Conservation (phyloP, 306 rosid genomes). For the Medicago lupulina region DNA sequence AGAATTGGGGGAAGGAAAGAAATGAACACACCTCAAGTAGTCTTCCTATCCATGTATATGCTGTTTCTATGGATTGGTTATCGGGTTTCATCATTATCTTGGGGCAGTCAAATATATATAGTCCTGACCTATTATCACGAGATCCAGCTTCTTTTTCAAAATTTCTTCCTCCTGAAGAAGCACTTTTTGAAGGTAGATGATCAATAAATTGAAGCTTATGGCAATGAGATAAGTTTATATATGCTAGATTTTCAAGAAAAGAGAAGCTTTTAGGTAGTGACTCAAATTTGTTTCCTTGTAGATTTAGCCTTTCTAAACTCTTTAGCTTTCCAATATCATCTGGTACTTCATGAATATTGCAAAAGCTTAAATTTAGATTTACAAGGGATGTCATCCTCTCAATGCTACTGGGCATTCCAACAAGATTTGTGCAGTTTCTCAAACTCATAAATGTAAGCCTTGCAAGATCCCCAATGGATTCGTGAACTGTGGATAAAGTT, state of each 20-base stretch:
- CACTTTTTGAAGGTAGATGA: background rate
- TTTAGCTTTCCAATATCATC: background rate
- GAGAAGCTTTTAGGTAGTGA: background rate
- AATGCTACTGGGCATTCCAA: background rate
- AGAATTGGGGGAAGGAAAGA: background rate
- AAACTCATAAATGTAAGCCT: slow-evolving; percentile 14
- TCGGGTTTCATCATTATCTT: background rate
- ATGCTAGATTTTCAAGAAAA: background rate
- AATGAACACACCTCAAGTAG: background rate
- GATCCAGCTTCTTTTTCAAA: background rate
- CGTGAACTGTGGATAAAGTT: slow-evolving; percentile 4
- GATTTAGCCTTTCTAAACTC: background rate
- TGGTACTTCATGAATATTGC: background rate
- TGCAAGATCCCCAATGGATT: background rate
- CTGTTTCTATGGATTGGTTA: no score
- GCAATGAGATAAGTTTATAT: slow-evolving; percentile 23
- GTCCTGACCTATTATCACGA: slow-evolving; percentile 15
- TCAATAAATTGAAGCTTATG: background rate
- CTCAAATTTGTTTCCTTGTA: background rate
- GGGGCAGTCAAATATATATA: slow-evolving; percentile 11
- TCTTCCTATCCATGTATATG: background rate
- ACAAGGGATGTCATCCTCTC: background rate
- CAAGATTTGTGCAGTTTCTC: background rate
- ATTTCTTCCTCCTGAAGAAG: background rate
- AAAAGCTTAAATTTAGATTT: background rate